Conservation (phyloP, 345 rosid genomes). For the Kernera saxatilis region DNA sequence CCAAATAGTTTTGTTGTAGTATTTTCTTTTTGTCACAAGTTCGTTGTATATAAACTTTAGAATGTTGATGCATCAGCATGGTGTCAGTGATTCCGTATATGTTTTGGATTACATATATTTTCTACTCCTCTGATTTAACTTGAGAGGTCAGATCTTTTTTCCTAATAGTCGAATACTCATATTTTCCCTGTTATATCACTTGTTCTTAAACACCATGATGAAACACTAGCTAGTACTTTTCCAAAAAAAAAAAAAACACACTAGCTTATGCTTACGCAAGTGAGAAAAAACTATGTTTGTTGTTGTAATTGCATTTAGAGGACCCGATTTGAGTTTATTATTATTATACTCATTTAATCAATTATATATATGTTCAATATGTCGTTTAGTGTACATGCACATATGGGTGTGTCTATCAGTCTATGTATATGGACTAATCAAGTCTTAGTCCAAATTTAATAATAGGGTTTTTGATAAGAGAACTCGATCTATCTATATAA, state of each 20-base stretch:
- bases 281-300: background rate
- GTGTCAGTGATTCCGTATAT: background rate
- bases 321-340: background rate
- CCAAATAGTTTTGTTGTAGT: background rate
- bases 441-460: slow-evolving; percentile 2
- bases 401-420: slow-evolving; percentile 25
- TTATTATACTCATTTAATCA: background rate
- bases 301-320: background rate
- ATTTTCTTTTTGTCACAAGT: background rate
- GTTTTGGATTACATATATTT: background rate
- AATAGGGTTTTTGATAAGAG: background rate
- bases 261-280: background rate
- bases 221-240: slow-evolving; percentile 1
- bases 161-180: background rate
- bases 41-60: background rate
- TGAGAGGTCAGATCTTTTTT: background rate
- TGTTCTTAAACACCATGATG: background rate
- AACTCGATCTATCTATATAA: background rate
- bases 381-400: slow-evolving; percentile 26
- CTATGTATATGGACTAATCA: slow-evolving; percentile 20
- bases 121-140: background rate
- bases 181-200: background rate
- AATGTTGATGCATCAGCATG: background rate
- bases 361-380: background rate
- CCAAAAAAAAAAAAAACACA: too few species aligned